Base-by-base conservation (phyloP, 345 rosid genomes). In the Toxicodendron radicans region DNA sequence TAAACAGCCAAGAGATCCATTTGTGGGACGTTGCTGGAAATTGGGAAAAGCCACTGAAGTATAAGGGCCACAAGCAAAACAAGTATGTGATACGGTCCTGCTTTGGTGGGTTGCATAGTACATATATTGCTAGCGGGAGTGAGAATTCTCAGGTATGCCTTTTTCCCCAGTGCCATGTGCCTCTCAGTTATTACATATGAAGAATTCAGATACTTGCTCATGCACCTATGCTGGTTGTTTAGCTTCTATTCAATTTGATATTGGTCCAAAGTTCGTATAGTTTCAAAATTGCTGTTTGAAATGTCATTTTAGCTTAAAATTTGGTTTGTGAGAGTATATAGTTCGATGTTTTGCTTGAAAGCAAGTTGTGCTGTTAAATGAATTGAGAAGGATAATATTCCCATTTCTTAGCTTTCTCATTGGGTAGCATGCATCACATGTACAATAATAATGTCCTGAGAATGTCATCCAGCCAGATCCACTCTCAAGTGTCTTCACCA, bases 41-140 rank as follows among this genome's bases (percentile, higher is more conserved):
- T 70, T 84, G 89, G 84, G 74, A 81, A 75, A 81, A 79, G 57
- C 91, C 97, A 27, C 30, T 85, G 58, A 87, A 80, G 78, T 91
- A 88, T 66, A 73, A 46, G 10, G 97, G 99, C 73, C 99, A 95
- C 78, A 76, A 81, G 76, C 95, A 92, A 76, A 82, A 83, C 81
- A 87, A 88, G 71, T 91, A 91, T 54, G 95, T 95, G 23, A 91
- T 92, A 71, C 82, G 97, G 3, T 92, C 97, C 68, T 91, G 99
- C 83, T 92, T 95, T 73, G 97, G 97, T 79, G 99, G 99, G 64
- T 73, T 87, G 70, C 78, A 87, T 65, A 83, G 91, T 78, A 78
- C 88, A 46, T 95, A 91, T 71, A 90, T 95, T 17, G 97, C 97
- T 79, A 92, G 95, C 75, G 97, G 97, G 72, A 92, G 97, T 51